phyloP scores from a whole-genome alignment of 2,329 filamentous ascomycete species.

The Monosporascus sp. region DNA sequence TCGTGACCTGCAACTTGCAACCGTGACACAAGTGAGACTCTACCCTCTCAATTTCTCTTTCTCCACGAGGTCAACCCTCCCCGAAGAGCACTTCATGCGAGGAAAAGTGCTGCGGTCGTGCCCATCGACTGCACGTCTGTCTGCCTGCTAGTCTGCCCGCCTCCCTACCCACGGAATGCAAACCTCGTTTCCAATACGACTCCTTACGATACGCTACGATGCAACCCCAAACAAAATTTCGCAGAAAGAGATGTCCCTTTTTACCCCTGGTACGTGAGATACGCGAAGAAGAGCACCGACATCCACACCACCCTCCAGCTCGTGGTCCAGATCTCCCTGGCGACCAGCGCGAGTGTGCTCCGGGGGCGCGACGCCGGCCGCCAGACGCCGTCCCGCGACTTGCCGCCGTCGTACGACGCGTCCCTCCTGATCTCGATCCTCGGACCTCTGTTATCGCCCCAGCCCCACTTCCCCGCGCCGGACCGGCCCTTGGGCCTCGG shows the following conservation, averaged over 20 bases:
- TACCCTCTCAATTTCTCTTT: no score
- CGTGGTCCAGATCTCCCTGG: constrained; percentile 57
- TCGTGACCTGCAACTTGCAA: no score
- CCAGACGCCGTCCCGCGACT: constrained; percentile 23
- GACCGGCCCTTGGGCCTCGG: constrained; percentile 12
- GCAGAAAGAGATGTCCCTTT: neutral
- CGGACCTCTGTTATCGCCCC: constrained; percentile 40
- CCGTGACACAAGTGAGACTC: no score
- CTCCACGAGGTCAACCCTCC: no score
- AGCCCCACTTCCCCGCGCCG: constrained; percentile 36
- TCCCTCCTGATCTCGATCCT: constrained; percentile 47
- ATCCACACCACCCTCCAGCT: constrained; percentile 60
- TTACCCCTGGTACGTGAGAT: constrained; percentile 61
- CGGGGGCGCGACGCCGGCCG: constrained; percentile 19
- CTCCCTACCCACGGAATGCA: neutral
- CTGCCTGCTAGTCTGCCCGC: neutral
- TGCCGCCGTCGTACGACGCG: constrained; percentile 37
- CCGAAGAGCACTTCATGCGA: no score
- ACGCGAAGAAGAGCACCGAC: constrained; percentile 60
- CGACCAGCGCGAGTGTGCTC: constrained; percentile 42
- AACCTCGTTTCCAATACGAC: neutral
- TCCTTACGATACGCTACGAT: neutral
- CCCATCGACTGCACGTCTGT: no score
- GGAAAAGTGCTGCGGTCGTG: no score
- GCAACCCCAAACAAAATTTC: neutral